Evolutionary conservation across 2,329 filamentous ascomycete genomes (phyloP).

Genomic region (Claviceps sp.): DNA sequence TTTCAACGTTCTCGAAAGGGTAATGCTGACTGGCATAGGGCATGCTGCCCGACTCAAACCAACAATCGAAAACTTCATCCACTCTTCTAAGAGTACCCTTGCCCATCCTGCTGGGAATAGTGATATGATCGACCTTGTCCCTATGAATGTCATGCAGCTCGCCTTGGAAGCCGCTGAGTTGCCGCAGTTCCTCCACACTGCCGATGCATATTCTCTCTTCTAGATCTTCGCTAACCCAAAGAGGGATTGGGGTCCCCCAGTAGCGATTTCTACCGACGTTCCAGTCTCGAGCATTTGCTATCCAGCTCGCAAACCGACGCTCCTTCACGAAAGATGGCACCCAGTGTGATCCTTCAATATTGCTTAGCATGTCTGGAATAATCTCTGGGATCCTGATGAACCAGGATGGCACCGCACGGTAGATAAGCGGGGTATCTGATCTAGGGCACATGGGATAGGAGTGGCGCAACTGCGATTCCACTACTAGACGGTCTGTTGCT

Average conservation of each 20-base stretch:
- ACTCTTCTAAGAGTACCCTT: slow-evolving; percentile 72
- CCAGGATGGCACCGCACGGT: slow-evolving; percentile 85
- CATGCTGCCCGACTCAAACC: slow-evolving; percentile 96
- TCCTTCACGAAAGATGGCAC: slow-evolving; percentile 85
- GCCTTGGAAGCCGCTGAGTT: slow-evolving; percentile 74
- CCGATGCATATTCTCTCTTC: slow-evolving; percentile 80
- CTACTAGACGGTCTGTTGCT: slow-evolving; percentile 59
- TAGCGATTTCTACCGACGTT: slow-evolving; percentile 89
- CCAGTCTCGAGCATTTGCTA: slow-evolving; percentile 84
- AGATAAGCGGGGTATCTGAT: slow-evolving; percentile 90
- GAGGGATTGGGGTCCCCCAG: slow-evolving; percentile 85
- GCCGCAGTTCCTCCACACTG: slow-evolving; percentile 69
- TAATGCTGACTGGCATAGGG: slow-evolving; percentile 86
- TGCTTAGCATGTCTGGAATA: slow-evolving; percentile 78
- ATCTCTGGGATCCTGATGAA: slow-evolving; percentile 80
- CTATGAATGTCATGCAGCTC: slow-evolving; percentile 79
- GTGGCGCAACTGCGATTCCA: slow-evolving; percentile 79
- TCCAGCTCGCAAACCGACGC: slow-evolving; percentile 83
- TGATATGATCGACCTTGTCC: slow-evolving; percentile 87
- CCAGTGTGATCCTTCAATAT: slow-evolving; percentile 84
- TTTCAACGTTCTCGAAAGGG: slow-evolving; percentile 77
- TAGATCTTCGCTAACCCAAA: slow-evolving; percentile 84
- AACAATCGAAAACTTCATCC: slow-evolving; percentile 89
- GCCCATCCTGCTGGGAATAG: slow-evolving; percentile 79
- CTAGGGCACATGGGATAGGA: slow-evolving; percentile 90